phyloP scores from a whole-genome alignment of 192 early-diverging fungal species.

The Backusella tuberculispora region DNA sequence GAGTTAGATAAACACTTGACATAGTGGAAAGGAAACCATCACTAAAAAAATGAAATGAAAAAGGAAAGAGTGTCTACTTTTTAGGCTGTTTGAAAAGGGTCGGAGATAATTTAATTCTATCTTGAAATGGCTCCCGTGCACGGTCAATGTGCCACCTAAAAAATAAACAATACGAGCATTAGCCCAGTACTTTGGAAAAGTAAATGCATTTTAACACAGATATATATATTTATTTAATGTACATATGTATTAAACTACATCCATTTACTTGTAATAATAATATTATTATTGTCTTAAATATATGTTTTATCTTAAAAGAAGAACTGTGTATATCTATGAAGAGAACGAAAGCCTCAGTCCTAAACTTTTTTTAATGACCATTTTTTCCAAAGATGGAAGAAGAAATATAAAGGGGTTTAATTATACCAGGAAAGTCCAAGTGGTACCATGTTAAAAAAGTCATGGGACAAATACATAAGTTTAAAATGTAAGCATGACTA shows the following conservation, averaged over 20 bases:
- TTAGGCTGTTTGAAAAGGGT: neutral
- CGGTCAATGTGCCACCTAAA: neutral
- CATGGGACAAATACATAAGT: constrained; percentile 1
- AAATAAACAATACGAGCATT: neutral
- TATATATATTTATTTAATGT: neutral
- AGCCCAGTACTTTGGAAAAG: neutral
- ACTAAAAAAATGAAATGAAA: neutral
- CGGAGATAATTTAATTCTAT: neutral
- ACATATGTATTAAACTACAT: neutral
- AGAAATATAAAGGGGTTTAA: too few species aligned
- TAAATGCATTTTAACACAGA: neutral
- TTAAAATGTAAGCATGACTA: constrained; percentile 7
- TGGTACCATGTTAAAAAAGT: neutral
- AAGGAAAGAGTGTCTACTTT: neutral
- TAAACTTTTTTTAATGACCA: too few species aligned
- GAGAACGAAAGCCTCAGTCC: too few species aligned
- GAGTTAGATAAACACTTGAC: neutral
- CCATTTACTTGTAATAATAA: neutral
- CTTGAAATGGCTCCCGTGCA: neutral
- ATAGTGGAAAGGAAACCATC: neutral
- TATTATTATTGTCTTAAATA: too few species aligned
- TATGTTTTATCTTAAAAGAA: too few species aligned
- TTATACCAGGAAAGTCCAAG: neutral
- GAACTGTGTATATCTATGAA: too few species aligned
- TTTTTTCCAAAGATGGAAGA: too few species aligned